These are phyloP conservation scores for Mallotus repandus DNA, from an alignment of 441 rosid species.

Conservation along the genomic window DNA sequence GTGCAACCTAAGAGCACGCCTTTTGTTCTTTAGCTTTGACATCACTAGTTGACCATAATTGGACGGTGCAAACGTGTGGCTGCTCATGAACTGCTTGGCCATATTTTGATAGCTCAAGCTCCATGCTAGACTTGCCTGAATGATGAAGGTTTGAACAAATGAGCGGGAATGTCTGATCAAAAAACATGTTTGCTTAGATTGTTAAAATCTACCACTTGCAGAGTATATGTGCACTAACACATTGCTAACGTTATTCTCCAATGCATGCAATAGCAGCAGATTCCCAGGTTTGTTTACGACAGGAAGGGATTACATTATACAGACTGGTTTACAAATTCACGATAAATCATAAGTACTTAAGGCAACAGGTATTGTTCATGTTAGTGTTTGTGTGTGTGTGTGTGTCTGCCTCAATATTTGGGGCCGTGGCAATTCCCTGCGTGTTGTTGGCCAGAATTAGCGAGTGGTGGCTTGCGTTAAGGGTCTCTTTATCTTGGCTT, in stretches of 20 bases:
- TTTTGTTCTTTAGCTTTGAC: background rate
- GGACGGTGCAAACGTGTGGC: background rate
- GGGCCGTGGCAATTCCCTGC: no score
- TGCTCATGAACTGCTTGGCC: background rate
- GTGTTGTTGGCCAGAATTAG: no score
- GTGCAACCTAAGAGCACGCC: background rate
- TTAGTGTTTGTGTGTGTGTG: background rate
- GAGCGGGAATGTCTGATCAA: background rate
- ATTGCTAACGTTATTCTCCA: background rate
- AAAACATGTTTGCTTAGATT: background rate
- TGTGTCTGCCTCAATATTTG: background rate
- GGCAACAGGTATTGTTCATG: background rate
- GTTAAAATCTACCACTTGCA: background rate
- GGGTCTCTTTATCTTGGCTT: background rate
- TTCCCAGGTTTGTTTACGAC: no score
- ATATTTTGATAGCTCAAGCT: background rate
- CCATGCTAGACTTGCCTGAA: background rate
- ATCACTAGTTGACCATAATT: background rate
- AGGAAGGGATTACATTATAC: background rate
- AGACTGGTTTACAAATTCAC: background rate
- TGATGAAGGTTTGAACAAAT: background rate
- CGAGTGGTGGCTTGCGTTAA: no score
- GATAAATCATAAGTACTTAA: no score
- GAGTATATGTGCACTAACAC: no score
- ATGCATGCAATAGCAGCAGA: background rate